Base-by-base conservation (phyloP, 208 protist species). In the Trypanosoma conorhini region DNA sequence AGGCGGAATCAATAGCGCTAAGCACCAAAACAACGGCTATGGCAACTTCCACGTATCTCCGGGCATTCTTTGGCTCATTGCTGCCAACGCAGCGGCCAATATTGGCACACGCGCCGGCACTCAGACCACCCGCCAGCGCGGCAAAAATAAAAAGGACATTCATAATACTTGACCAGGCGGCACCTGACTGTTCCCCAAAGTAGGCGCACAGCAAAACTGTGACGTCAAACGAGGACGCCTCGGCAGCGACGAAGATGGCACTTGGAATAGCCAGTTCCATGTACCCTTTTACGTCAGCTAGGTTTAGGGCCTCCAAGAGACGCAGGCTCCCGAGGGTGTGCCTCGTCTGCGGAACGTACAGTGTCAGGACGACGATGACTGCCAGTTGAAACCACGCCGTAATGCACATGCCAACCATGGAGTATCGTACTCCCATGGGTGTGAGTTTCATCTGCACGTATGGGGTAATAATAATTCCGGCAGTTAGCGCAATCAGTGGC, bases 151-250 rank as follows among this genome's bases (percentile, higher is more conserved):
- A 89, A 38, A 91, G 77, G 31, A 68, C 81, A 80, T 92, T 95
- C 83, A 95, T 88, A 55, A 93, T 91, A 65, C 74, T 81, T 26
- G 85, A 92, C 87, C 89, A 95, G 13, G 83, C 87, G 0, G 89
- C 82, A 9, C 87, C 89, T 44, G 91, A 74, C 33, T 65, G 59
- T 38, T 86, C 79, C 26, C 85, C 80, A 67, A 89, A 88, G 28
- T 83, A 78, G 1, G 85, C 87, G 63, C 80, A 87, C 35, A 95
- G 50, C 40, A 95, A 76, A 46, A 92, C 80, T 33, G 85, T 93
- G 21, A 93, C 40, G 65, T 95, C 89, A 72, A 95, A 95, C 15
- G 89, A 89, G 8, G 89, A 92, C 17, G 87, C 89, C 68, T 95
- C 86, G 5, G 89, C 89, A n/a, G 85, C 86, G 59, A 95, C 89